Base-by-base conservation (phyloP, 73 alveolate species). In the Stentor roeselii region DNA sequence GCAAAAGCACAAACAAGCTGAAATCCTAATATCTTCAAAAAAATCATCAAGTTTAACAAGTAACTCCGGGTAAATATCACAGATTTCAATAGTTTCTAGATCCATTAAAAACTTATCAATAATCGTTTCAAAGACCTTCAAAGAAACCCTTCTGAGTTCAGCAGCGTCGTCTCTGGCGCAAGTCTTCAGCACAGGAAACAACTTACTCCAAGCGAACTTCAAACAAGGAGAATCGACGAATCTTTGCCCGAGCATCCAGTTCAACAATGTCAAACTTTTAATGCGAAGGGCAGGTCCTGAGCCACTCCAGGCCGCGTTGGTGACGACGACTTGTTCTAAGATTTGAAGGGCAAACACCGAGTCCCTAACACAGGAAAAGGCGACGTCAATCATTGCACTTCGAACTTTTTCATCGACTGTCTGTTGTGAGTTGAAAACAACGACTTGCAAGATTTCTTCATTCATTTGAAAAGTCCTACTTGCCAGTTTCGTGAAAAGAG, bases 141-240 rank as follows among this genome's bases (percentile, higher is more conserved):
- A 36, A 67, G 41, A n/a, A 67, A 67, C 37, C 34, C 41, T 34
- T 67, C n/a, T 21, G 2, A 21, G 41, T 34, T 67, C 21, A 2
- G n/a, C 80, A 21, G 41, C 11, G 21, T 67, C 80, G 80, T 67
- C 80, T 21, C 21, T 21, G 11, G 37, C n/a, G 34, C 80, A 67
- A 67, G 80, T 67, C 34, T 67, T 67, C 0, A 67, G 41, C 2
- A 67, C 41, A 67, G 80, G 80, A 67, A 67, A 67, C 37, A 67
- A 21, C 37, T 67, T 67, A 34, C 37, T 40, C 37, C 80, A 67
- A 27, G 34, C 2, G 2, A 27, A 15, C 34, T 21, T 32, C 1
- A 67, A 1, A 21, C 15, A 36, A 2, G 41, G 37, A 32, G n/a
- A n/a, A 27, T 67, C 80, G 37, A 67, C 37, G 34, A 67, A 21